These are phyloP conservation scores for Cyclostephanos invisitatus DNA, from an alignment of 108 stramenopile species.

Conservation along the genomic window DNA sequence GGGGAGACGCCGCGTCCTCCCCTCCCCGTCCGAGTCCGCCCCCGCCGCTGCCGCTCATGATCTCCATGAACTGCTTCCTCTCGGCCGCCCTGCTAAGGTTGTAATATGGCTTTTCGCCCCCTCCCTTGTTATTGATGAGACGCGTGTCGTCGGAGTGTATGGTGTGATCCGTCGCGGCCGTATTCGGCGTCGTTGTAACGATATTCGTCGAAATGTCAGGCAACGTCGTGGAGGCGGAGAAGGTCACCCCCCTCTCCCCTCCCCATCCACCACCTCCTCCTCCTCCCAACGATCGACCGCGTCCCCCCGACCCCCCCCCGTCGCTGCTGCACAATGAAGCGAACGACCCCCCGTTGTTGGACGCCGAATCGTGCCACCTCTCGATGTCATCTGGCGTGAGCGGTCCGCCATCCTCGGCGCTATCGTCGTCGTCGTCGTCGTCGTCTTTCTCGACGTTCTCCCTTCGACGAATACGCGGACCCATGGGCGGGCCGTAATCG, in stretches of 20 bases:
- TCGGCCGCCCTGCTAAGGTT: not conserved
- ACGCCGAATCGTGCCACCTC: not conserved
- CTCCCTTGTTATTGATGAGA: not conserved
- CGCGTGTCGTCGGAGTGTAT: not conserved
- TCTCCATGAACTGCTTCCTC: not conserved
- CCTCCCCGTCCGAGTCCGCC: not conserved
- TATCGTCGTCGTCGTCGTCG: not conserved
- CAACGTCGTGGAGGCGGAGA: too few species aligned
- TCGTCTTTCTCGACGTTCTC: not conserved
- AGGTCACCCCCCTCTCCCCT: too few species aligned
- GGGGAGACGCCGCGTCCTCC: not conserved
- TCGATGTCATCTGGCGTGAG: not conserved
- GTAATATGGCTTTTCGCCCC: not conserved
- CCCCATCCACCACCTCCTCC: too few species aligned
- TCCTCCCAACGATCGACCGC: too few species aligned
- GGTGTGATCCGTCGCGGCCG: not conserved
- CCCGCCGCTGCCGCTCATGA: not conserved
- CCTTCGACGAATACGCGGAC: not conserved
- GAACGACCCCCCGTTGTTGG: not conserved
- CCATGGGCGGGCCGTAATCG: too few species aligned
- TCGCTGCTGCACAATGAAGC: too few species aligned
- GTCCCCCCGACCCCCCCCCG: too few species aligned
- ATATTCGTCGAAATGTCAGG: too few species aligned
- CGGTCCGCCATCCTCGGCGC: not conserved
- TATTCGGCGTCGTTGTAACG: too few species aligned